Base-by-base conservation (phyloP, 2,329 filamentous ascomycete species). In the Raffaelea ambrosiae region DNA sequence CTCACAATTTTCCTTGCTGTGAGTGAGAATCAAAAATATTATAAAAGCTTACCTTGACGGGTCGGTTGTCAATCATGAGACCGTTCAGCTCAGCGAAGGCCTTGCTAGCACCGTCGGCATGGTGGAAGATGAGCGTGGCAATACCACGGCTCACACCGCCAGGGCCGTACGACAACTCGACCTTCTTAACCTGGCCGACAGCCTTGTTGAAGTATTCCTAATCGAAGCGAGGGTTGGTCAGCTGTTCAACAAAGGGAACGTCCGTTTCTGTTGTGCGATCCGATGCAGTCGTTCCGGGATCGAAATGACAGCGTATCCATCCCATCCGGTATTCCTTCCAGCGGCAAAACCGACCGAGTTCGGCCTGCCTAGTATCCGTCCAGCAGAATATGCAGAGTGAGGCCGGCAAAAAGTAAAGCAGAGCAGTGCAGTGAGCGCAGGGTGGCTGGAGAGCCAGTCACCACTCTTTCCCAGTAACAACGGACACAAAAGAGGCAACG, bases 191-290 rank as follows among this genome's bases (percentile, higher is more conserved):
- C 54, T 86, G 80, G 58, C 90, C 91, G 66, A 95, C 82, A 59
- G 87, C 85, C 63, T 88, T 84, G 62, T 76, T 71, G 68, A 98
- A 97, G 70, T 97, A 98, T 73, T 98, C 93, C 93, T 98, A 88
- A 69, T 71, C 68, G 68, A 67, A 69, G 67, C 66, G 73, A 72
- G 63, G 61, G 65, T 72, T 68, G 83, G 88, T 81, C 88, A 85
- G 86, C 51, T 53, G 46, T 55, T 52, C 53, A 47, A 61, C 72
- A 81, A 85, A 62, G 26, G 13, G 26, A 7, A 7, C 7, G 7
- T 29, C 26, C 26, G 26, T 29, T 29, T 29, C 26, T 29, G 7
- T 29, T 13, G 26, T 13, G 26, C 26, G 26, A 36, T 44, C 44
- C 46, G 47, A 14, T 29, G n/a, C 41, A 45, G 45, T 52, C 51